Conservation (phyloP, 345 rosid species). For the Moricandia arvensis region DNA sequence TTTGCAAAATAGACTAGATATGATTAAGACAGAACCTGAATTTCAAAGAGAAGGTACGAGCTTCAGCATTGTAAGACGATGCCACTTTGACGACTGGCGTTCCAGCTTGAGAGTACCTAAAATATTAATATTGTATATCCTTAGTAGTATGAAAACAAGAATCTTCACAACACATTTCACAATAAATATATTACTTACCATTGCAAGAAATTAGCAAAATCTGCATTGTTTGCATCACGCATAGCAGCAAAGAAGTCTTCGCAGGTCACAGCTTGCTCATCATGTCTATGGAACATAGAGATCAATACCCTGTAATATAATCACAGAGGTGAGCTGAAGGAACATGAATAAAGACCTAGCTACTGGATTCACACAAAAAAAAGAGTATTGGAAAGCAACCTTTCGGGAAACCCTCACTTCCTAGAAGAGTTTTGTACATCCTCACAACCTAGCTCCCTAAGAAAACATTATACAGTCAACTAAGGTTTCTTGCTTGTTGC, state of each 20-base stretch:
- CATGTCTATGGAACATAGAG: slow-evolving; percentile 93
- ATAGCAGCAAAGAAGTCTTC: slow-evolving; percentile 96
- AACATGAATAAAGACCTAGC: background rate
- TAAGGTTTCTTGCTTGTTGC: background rate
- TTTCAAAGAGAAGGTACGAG: slow-evolving; percentile 75
- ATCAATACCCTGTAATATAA: slow-evolving; percentile 80
- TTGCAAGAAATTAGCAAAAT: slow-evolving; percentile 86
- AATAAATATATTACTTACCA: slow-evolving; percentile 48
- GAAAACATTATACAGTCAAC: slow-evolving; percentile 24
- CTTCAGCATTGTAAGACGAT: slow-evolving; percentile 71
- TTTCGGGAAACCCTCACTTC: slow-evolving; percentile 87
- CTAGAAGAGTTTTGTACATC: slow-evolving; percentile 99
- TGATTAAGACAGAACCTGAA: slow-evolving; percentile 56
- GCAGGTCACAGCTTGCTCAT: slow-evolving; percentile 97
- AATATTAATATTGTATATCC: slow-evolving; percentile 5
- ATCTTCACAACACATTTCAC: slow-evolving; percentile 1
- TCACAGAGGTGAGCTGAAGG: background rate
- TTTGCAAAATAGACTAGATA: background rate
- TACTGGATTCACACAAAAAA: background rate
- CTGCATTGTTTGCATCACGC: slow-evolving; percentile 94
- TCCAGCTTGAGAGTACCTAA: slow-evolving; percentile 99
- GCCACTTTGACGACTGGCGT: slow-evolving; percentile 85
- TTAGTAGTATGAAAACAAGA: slow-evolving; percentile 10
- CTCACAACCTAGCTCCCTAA: slow-evolving; percentile 99
- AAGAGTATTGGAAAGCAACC: slow-evolving; percentile 43